A percentile compares a stretch with the other conserved stretches of the same genome.
Conservation (phyloP, 2,329 filamentous ascomycete species). For the Cytospora leucostoma region DNA sequence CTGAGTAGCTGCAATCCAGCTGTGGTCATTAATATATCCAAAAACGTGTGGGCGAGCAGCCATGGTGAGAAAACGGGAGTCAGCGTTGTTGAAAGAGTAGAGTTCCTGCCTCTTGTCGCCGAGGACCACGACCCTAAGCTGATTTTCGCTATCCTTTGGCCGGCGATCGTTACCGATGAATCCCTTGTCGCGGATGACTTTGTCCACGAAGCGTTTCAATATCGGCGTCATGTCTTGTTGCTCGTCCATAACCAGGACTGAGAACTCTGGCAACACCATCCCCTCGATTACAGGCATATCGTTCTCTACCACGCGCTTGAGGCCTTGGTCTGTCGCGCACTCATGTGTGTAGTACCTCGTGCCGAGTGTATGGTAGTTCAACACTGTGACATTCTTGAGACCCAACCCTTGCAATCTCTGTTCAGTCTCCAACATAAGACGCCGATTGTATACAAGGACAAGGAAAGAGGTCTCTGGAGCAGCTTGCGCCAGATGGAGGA, state of each 20-base stretch:
- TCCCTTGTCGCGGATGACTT: slow-evolving; percentile 21
- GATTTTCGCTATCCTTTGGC: not conserved
- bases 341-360: slow-evolving; percentile 21
- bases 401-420: slow-evolving; percentile 18
- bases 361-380: slow-evolving; percentile 24
- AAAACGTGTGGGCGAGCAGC: slow-evolving; percentile 20
- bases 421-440: slow-evolving; percentile 23
- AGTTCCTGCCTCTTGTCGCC: slow-evolving; percentile 25
- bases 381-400: slow-evolving; percentile 19
- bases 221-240: slow-evolving; percentile 27
- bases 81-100: slow-evolving; percentile 27
- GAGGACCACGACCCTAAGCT: slow-evolving; percentile 20
- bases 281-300: slow-evolving; percentile 18
- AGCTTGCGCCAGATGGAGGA: slow-evolving; percentile 21
- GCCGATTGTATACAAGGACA: slow-evolving; percentile 25
- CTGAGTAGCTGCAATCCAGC: slow-evolving; percentile 18
- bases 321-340: slow-evolving; percentile 24
- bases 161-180: not conserved
- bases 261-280: slow-evolving; percentile 17
- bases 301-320: slow-evolving; percentile 25
- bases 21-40: slow-evolving; percentile 22
- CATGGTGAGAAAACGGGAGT: slow-evolving; percentile 25
- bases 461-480: slow-evolving; percentile 14
- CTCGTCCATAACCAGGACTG: slow-evolving; percentile 26
- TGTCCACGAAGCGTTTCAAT: slow-evolving; percentile 24